A percentile compares a stretch with the other conserved stretches of the same genome.
These are phyloP conservation scores for Ilyonectria destructans DNA, from an alignment of 2,329 filamentous ascomycete species.

Conservation along the genomic window DNA sequence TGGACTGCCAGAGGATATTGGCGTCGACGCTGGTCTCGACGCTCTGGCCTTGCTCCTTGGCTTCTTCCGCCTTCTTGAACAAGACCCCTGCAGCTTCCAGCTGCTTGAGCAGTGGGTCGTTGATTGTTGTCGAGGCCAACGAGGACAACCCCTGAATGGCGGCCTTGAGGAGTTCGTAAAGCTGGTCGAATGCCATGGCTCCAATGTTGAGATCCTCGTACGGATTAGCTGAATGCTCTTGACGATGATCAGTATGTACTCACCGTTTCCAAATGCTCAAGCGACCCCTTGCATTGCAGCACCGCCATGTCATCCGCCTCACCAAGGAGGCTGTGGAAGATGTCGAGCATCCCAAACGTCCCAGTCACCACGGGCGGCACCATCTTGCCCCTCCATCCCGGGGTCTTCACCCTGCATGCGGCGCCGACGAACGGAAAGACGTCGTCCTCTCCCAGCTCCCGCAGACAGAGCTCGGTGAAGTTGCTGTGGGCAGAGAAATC, in stretches of 20 bases:
- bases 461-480: slow-evolving; percentile 80
- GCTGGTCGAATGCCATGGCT: slow-evolving; percentile 53
- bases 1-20: slow-evolving; percentile 82
- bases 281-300: slow-evolving; percentile 68
- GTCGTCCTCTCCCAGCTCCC: slow-evolving; percentile 77
- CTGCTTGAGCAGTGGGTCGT: slow-evolving; percentile 46
- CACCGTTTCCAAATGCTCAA: slow-evolving; percentile 77
- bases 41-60: slow-evolving; percentile 26
- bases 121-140: slow-evolving; percentile 42
- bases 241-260: neutral
- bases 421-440: slow-evolving; percentile 71
- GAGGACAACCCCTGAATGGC: slow-evolving; percentile 47
- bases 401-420: slow-evolving; percentile 62
- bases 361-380: slow-evolving; percentile 81
- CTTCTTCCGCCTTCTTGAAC: slow-evolving; percentile 47
- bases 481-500: slow-evolving; percentile 79
- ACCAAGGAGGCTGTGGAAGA: slow-evolving; percentile 75
- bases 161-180: slow-evolving; percentile 48
- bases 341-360: slow-evolving; percentile 71
- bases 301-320: slow-evolving; percentile 69
- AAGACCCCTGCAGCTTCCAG: slow-evolving; percentile 47
- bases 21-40: slow-evolving; percentile 40
- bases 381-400: slow-evolving; percentile 65
- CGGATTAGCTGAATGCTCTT: slow-evolving; percentile 19
- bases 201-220: slow-evolving; percentile 76